Percentiles rank a stretch among this genome's conserved stretches.
These are phyloP conservation scores for Danielia reshetovae DNA, from an alignment of 805 yeast genomes.

Conservation along the genomic window DNA sequence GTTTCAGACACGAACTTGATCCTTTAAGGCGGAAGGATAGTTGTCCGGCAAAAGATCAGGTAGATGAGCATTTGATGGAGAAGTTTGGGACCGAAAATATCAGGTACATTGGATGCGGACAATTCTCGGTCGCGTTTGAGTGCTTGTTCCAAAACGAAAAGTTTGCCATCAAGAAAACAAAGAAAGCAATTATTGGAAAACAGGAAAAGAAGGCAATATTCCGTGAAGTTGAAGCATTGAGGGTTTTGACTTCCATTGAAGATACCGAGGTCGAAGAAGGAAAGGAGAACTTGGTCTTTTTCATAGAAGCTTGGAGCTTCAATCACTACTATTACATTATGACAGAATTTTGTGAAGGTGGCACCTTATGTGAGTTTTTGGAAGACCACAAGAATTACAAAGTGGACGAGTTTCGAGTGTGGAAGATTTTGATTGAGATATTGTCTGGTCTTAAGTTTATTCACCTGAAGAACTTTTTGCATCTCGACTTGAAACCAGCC, in stretches of 20 bases:
- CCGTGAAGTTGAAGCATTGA: constrained; percentile 74
- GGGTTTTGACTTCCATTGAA: constrained; percentile 38
- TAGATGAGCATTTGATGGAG: constrained; percentile 44
- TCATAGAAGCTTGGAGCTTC: constrained; percentile 83
- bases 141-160: constrained; percentile 64
- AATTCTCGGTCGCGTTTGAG: constrained; percentile 84
- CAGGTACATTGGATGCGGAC: constrained; percentile 74
- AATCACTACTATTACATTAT: constrained; percentile 76
- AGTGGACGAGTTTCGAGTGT: constrained; percentile 93
- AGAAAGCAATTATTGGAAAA: constrained; percentile 50
- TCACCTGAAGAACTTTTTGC: constrained; percentile 71
- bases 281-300: constrained; percentile 70
- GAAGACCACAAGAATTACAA: constrained; percentile 66
- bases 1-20: constrained; percentile 1
- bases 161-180: constrained; percentile 87
- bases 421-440: constrained; percentile 91
- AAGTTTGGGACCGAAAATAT: constrained; percentile 58
- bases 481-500: constrained; percentile 92
- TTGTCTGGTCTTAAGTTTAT: constrained; percentile 75
- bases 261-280: constrained; percentile 52
- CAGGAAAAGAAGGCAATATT: constrained; percentile 57
- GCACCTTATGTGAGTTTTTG: constrained; percentile 77
- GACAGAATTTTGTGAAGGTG: constrained; percentile 95
- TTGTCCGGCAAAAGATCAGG: constrained; percentile 8
- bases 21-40: neutral